Base-by-base conservation (phyloP, 768 basidiomycete species). In the Tylopilus plumbeoviolaceoides region DNA sequence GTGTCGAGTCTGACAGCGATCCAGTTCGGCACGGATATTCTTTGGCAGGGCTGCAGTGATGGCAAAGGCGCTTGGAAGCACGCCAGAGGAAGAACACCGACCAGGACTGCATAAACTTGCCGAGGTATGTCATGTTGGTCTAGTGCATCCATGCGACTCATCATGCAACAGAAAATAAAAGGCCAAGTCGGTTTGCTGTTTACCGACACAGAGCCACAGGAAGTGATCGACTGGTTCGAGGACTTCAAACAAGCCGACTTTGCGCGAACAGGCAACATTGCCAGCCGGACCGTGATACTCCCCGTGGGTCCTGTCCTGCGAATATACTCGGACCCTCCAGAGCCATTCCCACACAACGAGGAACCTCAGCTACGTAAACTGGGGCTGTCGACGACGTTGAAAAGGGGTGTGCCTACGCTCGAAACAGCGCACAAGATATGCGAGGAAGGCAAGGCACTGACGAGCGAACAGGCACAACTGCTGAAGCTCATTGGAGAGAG, bases 281-380 rank as follows among this genome's bases (percentile, higher is more conserved):
- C 94, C 4, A 77, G 78, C 43, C 78, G 83, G 54, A 87, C 87
- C 0, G 81, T 97, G 51, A 73, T 77, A 30, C 75, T 99, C 17
- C 89, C 93, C 15, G 80, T 72, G 54, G 95, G 95, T 33, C 91
- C 95, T 20, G 82, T 98, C 50, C 81, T 94, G 85, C 80, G 83
- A 56, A 79, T 78, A 40, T 78, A 88, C 66, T 86, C 88, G 3
- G 85, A 89, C 57, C 89, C 87, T 0, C 82, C 87, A 36, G 87
- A 94, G 59, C 88, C 91, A 3, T 95, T 98, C 70, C 93, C 97
- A 35, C 94, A 98, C 70, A 94, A 93, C 62, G 93, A 98, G 74
- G 97, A 99, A 57, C 94, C 95, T 20, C 95, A 98, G 66, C 78
- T 99, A 48, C 84, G 97, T 50, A 91, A 90, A 69, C 80, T 98